Base-by-base conservation (phyloP, 768 basidiomycete species). In the Mycena belliarum region DNA sequence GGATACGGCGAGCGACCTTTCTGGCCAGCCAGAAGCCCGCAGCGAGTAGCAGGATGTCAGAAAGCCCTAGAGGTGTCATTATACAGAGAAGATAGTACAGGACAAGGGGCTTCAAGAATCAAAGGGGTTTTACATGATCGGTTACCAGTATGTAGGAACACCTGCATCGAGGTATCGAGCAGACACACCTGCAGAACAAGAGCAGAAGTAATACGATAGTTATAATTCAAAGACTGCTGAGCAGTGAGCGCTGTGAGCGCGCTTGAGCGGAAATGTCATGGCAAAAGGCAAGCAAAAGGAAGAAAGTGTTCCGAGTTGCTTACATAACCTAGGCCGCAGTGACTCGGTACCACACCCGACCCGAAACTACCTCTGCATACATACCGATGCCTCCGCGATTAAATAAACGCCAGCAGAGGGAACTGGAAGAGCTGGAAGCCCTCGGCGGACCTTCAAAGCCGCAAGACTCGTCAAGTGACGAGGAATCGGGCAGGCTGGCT, bases 331-430 rank as follows among this genome's bases (percentile, higher is more conserved):
- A n/a, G n/a, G n/a, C n/a, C 29, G 29, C 12, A 6, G 29, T 32
- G 38, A 40, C 38, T 40, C 38, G n/a, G 4, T 40, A n/a, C 38
- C 18, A n/a, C 38, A 40, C 7, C 38, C 38, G 38, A 32, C 29
- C 29, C 29, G 29, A 6, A 6, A 6, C 29, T 6, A 32, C 29
- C n/a, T 20, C 18, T 40, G 38, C 16, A 4, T 20, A 40, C 43
- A 10, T 12, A 40, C n/a, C n/a, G 32, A 91, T 90, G 89, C 79
- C 88, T 55, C 84, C 88, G 21, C 79, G 89, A 60, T 73, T 88
- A 37, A 95, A 84, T 73, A 95, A 93, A 73, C 81, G 94, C 46
- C 93, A 94, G 70, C 91, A 95, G 66, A 77, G 93, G 44, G 91
- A 93, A 66, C 79, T 86, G 23, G 91, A 94, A 57, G 91, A 95